Evolutionary conservation across 306 rosid genomes (phyloP).

Genomic region (Biancaea sappan): DNA sequence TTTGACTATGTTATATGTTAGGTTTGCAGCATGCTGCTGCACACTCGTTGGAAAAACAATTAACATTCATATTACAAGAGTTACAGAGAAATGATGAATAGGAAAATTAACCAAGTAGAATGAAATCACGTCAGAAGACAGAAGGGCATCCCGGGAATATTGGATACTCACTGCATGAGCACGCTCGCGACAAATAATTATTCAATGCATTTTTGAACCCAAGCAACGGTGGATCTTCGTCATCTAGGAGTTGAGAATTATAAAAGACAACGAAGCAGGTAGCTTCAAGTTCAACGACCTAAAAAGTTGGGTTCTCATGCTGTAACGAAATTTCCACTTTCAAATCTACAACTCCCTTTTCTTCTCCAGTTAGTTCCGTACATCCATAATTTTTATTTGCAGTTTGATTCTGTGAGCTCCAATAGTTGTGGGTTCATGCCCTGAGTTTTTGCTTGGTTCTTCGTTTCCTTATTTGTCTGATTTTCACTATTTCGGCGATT

Average conservation of each 20-base stretch:
- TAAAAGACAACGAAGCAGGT: not conserved
- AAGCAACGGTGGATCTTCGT: not conserved
- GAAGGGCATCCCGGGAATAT: not conserved
- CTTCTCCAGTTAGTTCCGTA: not conserved
- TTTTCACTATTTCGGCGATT: not conserved
- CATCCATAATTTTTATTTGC: not conserved
- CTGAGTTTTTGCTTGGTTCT: not conserved
- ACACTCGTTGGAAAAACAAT: too few species aligned
- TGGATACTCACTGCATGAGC: too few species aligned
- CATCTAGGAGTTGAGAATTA: not conserved
- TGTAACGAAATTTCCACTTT: not conserved
- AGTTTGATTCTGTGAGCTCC: not conserved
- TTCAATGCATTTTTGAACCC: not conserved
- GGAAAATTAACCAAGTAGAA: too few species aligned
- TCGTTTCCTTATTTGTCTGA: not conserved
- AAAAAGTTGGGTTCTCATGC: not conserved
- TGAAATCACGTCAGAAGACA: slow-evolving; percentile 9
- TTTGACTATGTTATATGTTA: too few species aligned
- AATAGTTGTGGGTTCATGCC: not conserved
- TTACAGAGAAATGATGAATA: too few species aligned
- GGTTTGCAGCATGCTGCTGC: too few species aligned
- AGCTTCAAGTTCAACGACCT: not conserved
- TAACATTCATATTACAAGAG: too few species aligned
- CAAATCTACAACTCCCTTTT: not conserved
- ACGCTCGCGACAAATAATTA: not conserved